Percentiles rank a stretch among this genome's conserved stretches.
These are phyloP conservation scores for Talaromyces sp. DNA, from an alignment of 2,329 filamentous ascomycete species.

Conservation along the genomic window DNA sequence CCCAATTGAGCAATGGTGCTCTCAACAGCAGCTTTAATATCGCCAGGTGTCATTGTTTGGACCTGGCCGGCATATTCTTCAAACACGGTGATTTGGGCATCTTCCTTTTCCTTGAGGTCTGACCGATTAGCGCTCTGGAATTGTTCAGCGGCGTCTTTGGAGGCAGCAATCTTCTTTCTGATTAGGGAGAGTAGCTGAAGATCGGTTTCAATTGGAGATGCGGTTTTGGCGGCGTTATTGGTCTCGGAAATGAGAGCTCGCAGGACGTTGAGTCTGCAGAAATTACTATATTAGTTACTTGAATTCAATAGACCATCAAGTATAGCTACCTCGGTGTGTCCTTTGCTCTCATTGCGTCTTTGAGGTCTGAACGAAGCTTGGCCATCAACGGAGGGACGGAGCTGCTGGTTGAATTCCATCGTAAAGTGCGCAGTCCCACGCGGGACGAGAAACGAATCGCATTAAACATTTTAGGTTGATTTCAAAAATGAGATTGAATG, in stretches of 20 bases:
- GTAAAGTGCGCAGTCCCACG: slow-evolving; percentile 28
- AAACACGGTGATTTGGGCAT: slow-evolving; percentile 42
- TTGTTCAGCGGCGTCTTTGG: slow-evolving; percentile 41
- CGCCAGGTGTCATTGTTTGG: slow-evolving; percentile 40
- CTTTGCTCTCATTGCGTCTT: slow-evolving; percentile 50
- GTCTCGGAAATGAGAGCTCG: slow-evolving; percentile 49
- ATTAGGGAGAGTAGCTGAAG: slow-evolving; percentile 46
- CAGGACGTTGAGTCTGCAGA: slow-evolving; percentile 44
- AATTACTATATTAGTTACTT: not conserved
- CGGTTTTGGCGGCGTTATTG: slow-evolving; percentile 48
- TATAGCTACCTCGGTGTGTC: slow-evolving; percentile 42
- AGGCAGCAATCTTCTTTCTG: slow-evolving; percentile 40
- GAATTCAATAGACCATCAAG: not conserved
- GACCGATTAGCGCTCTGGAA: slow-evolving; percentile 40
- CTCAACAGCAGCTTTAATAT: slow-evolving; percentile 38
- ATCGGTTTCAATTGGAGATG: slow-evolving; percentile 46
- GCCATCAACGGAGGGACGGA: slow-evolving; percentile 42
- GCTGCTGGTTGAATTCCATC: slow-evolving; percentile 41
- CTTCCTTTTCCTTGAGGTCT: slow-evolving; percentile 47
- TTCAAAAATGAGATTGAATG: not conserved
- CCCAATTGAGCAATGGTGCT: slow-evolving; percentile 36
- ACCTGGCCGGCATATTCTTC: slow-evolving; percentile 46
- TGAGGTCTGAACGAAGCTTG: slow-evolving; percentile 46
- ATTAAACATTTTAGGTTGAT: slow-evolving; percentile 30
- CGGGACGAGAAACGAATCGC: slow-evolving; percentile 29